Base-by-base conservation (phyloP, 176 grass and related monocot genomes). In the Musa beccarii region DNA sequence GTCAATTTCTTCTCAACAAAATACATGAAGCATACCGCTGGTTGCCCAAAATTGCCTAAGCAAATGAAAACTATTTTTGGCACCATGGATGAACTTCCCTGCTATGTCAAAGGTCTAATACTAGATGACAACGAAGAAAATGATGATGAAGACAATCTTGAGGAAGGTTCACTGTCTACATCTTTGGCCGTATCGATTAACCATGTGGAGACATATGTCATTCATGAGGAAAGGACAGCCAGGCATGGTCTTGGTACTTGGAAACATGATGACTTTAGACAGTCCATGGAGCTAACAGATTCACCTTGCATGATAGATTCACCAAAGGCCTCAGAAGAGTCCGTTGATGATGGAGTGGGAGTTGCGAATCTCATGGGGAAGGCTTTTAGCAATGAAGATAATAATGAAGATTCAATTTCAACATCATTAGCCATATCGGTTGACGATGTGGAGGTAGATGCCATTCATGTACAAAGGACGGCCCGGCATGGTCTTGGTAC, bases 1-100 rank as follows among this genome's bases (percentile, higher is more conserved):
- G 88, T 91, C 75, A 98, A 98, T 79, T 98, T 98, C 80, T 93
- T 98, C 84, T 93, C 95, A 65, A 87, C 90, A 0, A 87, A 89
- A 84, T 86, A 91, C 57, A 84, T 52, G 49, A 94, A 94, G 79
- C 81, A 94, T 76, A 74, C 74, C 2, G 84, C 80, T 21, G 86
- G 86, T 66, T 91, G 88, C 78, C 84, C 76, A 9, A 43, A 80
- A 52, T 82, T 93, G 64, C 95, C 90, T 21, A 79, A 53, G 49
- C 86, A 91, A 71, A 98, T 98, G 95, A 91, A 83, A 79, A 73
- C 79, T 0, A 64, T 74, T 4, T 51, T 98, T 28, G 82, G 75
- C 64, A n/a, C 70, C 1, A 82, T 98, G 84, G 90, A 91, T 52
- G 95, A 98, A 76, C 80, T 98, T 51, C 90, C 85, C 13, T 93